These are phyloP conservation scores for Xerocomellus chrysenteron DNA, from an alignment of 768 basidiomycete species.

Conservation along the genomic window DNA sequence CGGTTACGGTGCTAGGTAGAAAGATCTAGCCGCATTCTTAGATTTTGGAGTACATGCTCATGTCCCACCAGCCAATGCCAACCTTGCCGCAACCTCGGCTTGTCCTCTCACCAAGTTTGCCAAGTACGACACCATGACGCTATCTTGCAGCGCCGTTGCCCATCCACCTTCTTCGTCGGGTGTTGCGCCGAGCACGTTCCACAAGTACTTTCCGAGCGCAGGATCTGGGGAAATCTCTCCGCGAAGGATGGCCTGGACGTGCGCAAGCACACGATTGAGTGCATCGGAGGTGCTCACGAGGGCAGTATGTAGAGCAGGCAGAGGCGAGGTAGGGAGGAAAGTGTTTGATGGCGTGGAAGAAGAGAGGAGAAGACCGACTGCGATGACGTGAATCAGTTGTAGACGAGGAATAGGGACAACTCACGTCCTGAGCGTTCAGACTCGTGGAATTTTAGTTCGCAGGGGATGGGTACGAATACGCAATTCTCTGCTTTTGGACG, in stretches of 20 bases:
- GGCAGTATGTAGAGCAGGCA: constrained; percentile 48
- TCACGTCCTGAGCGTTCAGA: constrained; percentile 83
- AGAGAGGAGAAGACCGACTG: constrained; percentile 80
- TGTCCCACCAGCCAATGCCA: constrained; percentile 63
- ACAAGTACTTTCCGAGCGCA: constrained; percentile 85
- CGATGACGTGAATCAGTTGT: constrained; percentile 3
- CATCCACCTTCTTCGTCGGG: constrained; percentile 74
- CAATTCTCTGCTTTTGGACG: constrained; percentile 92
- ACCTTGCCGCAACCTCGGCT: constrained; percentile 85
- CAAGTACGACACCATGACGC: constrained; percentile 92
- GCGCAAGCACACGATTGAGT: constrained; percentile 82
- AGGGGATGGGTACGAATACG: constrained; percentile 91
- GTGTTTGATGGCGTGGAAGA: constrained; percentile 40
- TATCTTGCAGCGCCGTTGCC: constrained; percentile 82
- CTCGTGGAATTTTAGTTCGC: constrained; percentile 77
- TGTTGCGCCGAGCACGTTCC: constrained; percentile 79
- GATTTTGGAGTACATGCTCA: constrained; percentile 15
- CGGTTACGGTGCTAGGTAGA: too few species aligned
- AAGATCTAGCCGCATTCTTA: background rate
- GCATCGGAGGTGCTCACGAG: constrained; percentile 68
- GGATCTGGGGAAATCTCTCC: constrained; percentile 81
- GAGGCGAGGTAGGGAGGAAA: constrained; percentile 53
- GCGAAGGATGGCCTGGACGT: constrained; percentile 76
- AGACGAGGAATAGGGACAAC: constrained; percentile 30
- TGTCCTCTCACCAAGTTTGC: constrained; percentile 92